Conservation (phyloP, 169 alveolate species). For the Plasmodium gallinaceum region DNA sequence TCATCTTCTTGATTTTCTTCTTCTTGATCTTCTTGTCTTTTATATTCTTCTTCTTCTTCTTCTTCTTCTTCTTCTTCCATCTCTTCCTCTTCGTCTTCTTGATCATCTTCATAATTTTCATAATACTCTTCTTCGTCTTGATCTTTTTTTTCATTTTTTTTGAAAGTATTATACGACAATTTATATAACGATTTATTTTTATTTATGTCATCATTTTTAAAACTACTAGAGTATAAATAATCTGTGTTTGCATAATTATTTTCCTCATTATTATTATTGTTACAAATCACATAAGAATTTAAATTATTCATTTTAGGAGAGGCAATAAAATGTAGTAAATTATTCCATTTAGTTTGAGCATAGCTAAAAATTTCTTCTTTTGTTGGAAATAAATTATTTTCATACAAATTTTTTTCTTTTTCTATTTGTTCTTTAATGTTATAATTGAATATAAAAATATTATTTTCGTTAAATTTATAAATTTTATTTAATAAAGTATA, state of each 20-base stretch:
- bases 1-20: conserved; percentile 4
- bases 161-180: neutral
- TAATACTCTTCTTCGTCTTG: conserved; percentile 34
- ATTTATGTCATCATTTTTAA: neutral
- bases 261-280: neutral
- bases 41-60: conserved; percentile 14
- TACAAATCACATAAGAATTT: neutral
- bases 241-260: neutral
- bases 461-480: conserved; percentile 45
- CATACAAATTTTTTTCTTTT: conserved; percentile 55
- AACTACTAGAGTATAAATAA: neutral
- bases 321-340: conserved; percentile 61
- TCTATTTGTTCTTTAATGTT: conserved; percentile 53
- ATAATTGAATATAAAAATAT: conserved; percentile 51
- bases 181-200: neutral
- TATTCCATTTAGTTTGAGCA: conserved; percentile 63
- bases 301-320: conserved; percentile 35
- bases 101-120: conserved; percentile 2
- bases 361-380: conserved; percentile 46
- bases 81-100: neutral
- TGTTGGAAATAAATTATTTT: conserved; percentile 59
- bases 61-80: conserved; percentile 10
- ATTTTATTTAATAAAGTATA: conserved; percentile 62
- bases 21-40: neutral
- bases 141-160: conserved; percentile 4